Base-by-base conservation (phyloP, 306 rosid genomes). In the Boehmeria nivea region DNA sequence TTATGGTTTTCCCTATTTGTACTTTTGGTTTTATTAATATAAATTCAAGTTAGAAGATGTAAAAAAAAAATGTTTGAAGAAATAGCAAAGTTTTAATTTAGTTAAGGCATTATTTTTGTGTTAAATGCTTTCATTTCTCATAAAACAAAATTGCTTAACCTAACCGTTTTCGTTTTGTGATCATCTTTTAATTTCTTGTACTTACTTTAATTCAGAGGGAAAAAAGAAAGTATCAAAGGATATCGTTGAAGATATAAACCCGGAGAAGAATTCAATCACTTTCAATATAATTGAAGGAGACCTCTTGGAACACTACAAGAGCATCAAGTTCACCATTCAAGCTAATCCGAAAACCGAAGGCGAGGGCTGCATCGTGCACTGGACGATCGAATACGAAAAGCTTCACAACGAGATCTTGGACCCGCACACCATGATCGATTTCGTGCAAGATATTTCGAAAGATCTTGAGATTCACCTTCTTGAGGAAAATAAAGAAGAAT, bases 381-480 rank as follows among this genome's bases (percentile, higher is more conserved):
- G 50, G 50, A 44, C 12, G 9, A 0, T 10, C 21, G 50, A 44
- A 19, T 44, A 44, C 23, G 50, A 44, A n/a, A 44, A 44, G 50
- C 22, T 4, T 12, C 50, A 44, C 8, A 19, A 9, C 9, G 50
- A 44, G 20, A 44, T 6, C 19, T 1, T 44, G 9, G 50, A 44
- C 12, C 24, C 50, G 12, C 24, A 44, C 22, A 44, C 50, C 0
- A 12, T 44, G 20, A 12, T 44, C 24, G 13, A 44, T 0, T 19
- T 44, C 23, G 22, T 17, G 4, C 12, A 17, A 8, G 50, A 44
- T 1, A 8, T 44, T 19, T 16, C 50, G 12, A 44, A 44, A 44
- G 50, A 44, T 49, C 54, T 49, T 24, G 54, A 49, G 12, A 6
- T 8, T 49, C 54, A 49, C 33, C 33, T 49, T 24, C 54, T 49